Conservation (phyloP, 2,329 filamentous ascomycete genomes). For the Exutisphaerella laricina region DNA sequence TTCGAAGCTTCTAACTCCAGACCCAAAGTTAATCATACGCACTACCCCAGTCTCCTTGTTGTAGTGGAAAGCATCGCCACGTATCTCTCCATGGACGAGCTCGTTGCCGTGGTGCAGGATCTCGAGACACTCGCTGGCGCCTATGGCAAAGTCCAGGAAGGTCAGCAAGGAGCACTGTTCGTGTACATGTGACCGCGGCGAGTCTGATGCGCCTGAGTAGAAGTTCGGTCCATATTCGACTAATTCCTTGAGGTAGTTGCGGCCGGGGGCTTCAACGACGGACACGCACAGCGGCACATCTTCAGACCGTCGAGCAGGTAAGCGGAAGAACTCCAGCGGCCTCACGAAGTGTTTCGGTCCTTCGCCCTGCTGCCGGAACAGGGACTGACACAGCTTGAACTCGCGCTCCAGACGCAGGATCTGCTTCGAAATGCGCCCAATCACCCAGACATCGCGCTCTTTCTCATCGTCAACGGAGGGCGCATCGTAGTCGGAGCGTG, state of each 20-base stretch:
- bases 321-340: slow-evolving; percentile 70
- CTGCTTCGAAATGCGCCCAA: slow-evolving; percentile 79
- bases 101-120: slow-evolving; percentile 84
- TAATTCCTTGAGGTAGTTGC: slow-evolving; percentile 64
- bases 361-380: slow-evolving; percentile 52
- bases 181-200: slow-evolving; percentile 16
- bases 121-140: slow-evolving; percentile 78
- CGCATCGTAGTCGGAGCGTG: slow-evolving; percentile 26
- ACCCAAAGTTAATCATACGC: slow-evolving; percentile 78
- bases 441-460: slow-evolving; percentile 47
- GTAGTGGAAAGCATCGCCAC: slow-evolving; percentile 87
- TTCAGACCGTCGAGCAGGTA: slow-evolving; percentile 64
- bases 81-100: slow-evolving; percentile 83
- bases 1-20: slow-evolving; percentile 81
- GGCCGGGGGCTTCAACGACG: slow-evolving; percentile 73
- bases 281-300: slow-evolving; percentile 67
- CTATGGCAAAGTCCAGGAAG: slow-evolving; percentile 88
- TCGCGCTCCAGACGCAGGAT: slow-evolving; percentile 78
- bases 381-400: slow-evolving; percentile 72
- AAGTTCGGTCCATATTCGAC: slow-evolving; percentile 67
- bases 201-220: slow-evolving; percentile 31
- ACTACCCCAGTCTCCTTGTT: slow-evolving; percentile 64
- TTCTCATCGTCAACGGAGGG: slow-evolving; percentile 24
- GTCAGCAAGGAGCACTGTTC: slow-evolving; percentile 50
- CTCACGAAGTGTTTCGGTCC: slow-evolving; percentile 66